phyloP scores from a whole-genome alignment of 192 early-diverging fungal species.

The Obelidium mucronatum region DNA sequence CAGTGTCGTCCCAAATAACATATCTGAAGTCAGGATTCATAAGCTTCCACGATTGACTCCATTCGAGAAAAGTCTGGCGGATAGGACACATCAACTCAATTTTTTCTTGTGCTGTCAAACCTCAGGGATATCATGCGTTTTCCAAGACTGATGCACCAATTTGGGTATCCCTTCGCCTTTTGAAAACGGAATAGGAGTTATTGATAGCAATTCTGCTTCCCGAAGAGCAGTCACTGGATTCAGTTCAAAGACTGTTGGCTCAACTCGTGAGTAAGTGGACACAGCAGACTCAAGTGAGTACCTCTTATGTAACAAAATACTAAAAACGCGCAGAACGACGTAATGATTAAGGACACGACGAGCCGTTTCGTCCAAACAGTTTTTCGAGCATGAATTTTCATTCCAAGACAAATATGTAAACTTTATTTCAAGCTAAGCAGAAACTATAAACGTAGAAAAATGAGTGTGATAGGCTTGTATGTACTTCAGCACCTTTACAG shows the following conservation, averaged over 20 bases:
- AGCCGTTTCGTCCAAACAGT: too few relatives aligned
- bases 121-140: background rate
- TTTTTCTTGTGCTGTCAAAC: background rate
- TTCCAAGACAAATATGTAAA: too few relatives aligned
- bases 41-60: slow-evolving; percentile 38
- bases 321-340: too few relatives aligned
- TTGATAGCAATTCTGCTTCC: background rate
- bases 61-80: slow-evolving; percentile 25
- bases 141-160: slow-evolving; percentile 33
- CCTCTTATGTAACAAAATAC: too few relatives aligned
- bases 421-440: too few relatives aligned
- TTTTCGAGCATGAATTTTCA: too few relatives aligned
- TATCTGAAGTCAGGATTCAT: slow-evolving; percentile 37
- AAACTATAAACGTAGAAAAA: too few relatives aligned
- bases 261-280: too few relatives aligned
- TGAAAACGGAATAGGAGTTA: background rate
- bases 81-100: background rate
- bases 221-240: background rate
- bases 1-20: slow-evolving; percentile 46
- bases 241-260: slow-evolving; percentile 1
- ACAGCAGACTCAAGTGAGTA: too few relatives aligned
- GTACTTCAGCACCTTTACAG: too few relatives aligned
- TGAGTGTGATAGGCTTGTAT: too few relatives aligned
- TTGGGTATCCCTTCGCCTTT: slow-evolving; percentile 1
- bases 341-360: too few relatives aligned